These are phyloP conservation scores for Stagonosporopsis cucurbitacearum DNA, from an alignment of 2,329 filamentous ascomycete genomes.

Conservation along the genomic window DNA sequence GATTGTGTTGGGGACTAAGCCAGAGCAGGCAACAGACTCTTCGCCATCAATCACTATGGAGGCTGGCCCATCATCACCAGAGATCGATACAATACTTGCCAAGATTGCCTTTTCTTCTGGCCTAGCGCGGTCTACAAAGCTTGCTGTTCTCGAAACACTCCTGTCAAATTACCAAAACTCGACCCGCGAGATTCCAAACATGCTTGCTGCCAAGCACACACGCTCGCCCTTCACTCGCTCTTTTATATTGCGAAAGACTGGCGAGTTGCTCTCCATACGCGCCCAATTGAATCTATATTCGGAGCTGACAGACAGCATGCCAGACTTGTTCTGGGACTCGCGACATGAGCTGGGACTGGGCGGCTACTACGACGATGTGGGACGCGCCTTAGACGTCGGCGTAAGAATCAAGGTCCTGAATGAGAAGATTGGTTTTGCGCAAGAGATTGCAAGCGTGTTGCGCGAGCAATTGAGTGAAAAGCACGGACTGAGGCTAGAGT, in stretches of 20 bases:
- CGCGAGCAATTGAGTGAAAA: constrained; percentile 89
- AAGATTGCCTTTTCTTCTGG: constrained; percentile 98
- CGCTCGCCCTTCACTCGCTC: constrained; percentile 64
- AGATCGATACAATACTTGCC: constrained; percentile 73
- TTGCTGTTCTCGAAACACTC: constrained; percentile 86
- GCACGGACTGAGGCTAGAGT: constrained; percentile 85
- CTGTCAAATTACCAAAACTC: constrained; percentile 85
- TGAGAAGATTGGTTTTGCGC: constrained; percentile 97
- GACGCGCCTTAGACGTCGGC: constrained; percentile 86
- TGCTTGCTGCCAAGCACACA: constrained; percentile 71
- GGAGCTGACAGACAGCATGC: constrained; percentile 91
- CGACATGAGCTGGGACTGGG: constrained; percentile 88
- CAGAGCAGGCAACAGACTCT: constrained; percentile 28
- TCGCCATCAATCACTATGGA: constrained; percentile 49
- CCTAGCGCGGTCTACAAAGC: constrained; percentile 88
- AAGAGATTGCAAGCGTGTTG: constrained; percentile 89
- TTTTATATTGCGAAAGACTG: constrained; percentile 92
- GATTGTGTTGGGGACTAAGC: constrained; percentile 83
- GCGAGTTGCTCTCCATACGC: constrained; percentile 85
- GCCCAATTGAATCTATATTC: constrained; percentile 97
- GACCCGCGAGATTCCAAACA: constrained; percentile 79
- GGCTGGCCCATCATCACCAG: constrained; percentile 29
- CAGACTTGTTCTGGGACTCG: constrained; percentile 96
- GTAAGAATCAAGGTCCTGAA: constrained; percentile 91
- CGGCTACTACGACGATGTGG: constrained; percentile 93